Base-by-base conservation (phyloP, 495 filamentous ascomycete genomes). In the Podospora pseudocomata region DNA sequence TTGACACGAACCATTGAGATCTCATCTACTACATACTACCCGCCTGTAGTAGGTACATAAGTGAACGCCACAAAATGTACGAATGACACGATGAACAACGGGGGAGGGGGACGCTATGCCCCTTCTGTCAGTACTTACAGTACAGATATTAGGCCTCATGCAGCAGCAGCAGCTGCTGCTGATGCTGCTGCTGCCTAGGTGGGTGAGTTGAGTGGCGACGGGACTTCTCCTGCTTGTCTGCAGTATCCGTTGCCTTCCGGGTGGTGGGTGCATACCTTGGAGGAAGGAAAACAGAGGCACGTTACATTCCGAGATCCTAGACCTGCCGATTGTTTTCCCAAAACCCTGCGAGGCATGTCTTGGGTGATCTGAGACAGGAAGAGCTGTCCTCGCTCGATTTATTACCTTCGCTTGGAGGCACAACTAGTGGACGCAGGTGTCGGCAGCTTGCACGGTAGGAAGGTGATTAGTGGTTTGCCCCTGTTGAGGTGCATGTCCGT, bases 361-460 rank as follows among this genome's bases (percentile, higher is more conserved):
- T 58, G 56, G 19, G n/a, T 58, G 56, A 58, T 58, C 56, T 58
- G 56, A 58, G 56, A 58, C 56, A 65, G 26, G 30, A 54, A 65
- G 32, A 27, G 23, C 30, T 32, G 30, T 32, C 30, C 30, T 32
- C 30, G 30, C 7, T 49, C 39, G 39, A 49, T 49, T 49, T 49
- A 49, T 49, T 49, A 49, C 39, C 39, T 49, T 49, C 39, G 39
- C 39, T 49, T 49, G 3, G 39, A 49, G 39, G 39, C 39, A 23
- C 20, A 23, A 23, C 39, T 49, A 49, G 39, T 49, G 39, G 39
- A 49, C 18, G 39, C 39, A 49, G 39, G 39, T 49, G 39, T 49
- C 39, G 39, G 39, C 39, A 49, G 39, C 39, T 49, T 49, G 39
- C 39, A 49, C 39, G 13, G 39, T 49, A 23, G 20, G 20, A 23